Evolutionary conservation across 2,329 filamentous ascomycete species (phyloP).

Genomic region (Grosmannia clavigera): DNA sequence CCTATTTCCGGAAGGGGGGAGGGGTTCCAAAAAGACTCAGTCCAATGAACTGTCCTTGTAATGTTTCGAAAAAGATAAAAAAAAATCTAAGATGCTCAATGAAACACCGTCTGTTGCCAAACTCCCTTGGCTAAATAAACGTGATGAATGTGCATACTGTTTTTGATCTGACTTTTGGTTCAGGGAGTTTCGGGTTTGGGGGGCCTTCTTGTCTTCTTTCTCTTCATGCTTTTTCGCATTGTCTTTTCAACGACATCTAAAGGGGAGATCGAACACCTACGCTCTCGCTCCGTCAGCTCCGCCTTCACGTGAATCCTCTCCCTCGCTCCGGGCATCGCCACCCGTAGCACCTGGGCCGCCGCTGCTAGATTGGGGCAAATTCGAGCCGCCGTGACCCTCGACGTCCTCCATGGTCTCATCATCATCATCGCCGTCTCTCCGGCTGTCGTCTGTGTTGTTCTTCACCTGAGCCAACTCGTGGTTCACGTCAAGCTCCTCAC

Average conservation of each 20-base stretch:
- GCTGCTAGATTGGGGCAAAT: constrained; percentile 57
- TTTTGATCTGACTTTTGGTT: background rate
- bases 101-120: background rate
- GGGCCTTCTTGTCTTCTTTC: background rate
- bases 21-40: too few relatives aligned
- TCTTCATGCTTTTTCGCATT: background rate
- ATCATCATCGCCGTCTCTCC: constrained; percentile 46
- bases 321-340: constrained; percentile 83
- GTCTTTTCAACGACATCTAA: constrained; percentile 2
- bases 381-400: constrained; percentile 49
- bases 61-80: background rate
- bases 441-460: constrained; percentile 33
- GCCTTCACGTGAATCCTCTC: constrained; percentile 75
- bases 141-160: constrained; percentile 4
- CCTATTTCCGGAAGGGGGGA: background rate
- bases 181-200: background rate
- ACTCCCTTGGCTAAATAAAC: background rate
- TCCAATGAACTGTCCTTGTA: background rate
- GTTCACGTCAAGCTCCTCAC: constrained; percentile 73
- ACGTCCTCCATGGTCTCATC: constrained; percentile 73
- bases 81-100: background rate
- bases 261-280: constrained; percentile 59
- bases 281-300: constrained; percentile 96
- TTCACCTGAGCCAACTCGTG: constrained; percentile 55
- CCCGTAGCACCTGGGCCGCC: constrained; percentile 80